Percentiles rank a stretch among this genome's conserved stretches.
Conservation (phyloP, 345 rosid genomes). For the Microthlaspi erraticum region DNA sequence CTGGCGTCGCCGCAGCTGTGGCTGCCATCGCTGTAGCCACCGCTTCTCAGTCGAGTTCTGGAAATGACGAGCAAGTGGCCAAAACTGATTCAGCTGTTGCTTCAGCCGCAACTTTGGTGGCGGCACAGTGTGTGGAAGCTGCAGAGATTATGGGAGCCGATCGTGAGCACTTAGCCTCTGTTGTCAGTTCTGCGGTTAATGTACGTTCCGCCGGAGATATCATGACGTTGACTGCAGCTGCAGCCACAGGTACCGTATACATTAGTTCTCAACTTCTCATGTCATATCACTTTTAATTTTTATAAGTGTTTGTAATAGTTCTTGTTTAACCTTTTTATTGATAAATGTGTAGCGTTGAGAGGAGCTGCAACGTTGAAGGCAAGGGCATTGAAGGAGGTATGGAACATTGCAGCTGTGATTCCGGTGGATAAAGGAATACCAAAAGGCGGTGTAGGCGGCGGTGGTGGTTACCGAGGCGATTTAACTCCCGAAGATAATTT, state of each 20-base stretch:
- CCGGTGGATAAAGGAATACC: slow-evolving; percentile 80
- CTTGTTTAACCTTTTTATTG: neutral
- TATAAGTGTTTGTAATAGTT: too few species aligned
- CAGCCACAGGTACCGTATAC: slow-evolving; percentile 80
- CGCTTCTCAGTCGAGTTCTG: slow-evolving; percentile 60
- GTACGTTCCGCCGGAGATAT: slow-evolving; percentile 84
- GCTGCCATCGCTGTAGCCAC: slow-evolving; percentile 85
- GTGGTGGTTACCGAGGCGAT: slow-evolving; percentile 63
- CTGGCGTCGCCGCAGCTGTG: slow-evolving; percentile 78
- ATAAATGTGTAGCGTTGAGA: slow-evolving; percentile 64
- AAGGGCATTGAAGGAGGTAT: slow-evolving; percentile 88
- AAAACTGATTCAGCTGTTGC: slow-evolving; percentile 81
- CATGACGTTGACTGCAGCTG: slow-evolving; percentile 83
- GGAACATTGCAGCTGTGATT: slow-evolving; percentile 94
- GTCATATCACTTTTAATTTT: neutral
- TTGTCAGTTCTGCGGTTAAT: slow-evolving; percentile 79
- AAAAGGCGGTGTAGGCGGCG: slow-evolving; percentile 38
- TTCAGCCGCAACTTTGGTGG: slow-evolving; percentile 79
- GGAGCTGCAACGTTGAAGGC: slow-evolving; percentile 96
- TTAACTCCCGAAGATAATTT: slow-evolving; percentile 79
- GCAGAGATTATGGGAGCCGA: slow-evolving; percentile 89
- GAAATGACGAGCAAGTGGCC: slow-evolving; percentile 74
- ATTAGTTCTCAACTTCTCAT: neutral
- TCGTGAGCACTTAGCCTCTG: slow-evolving; percentile 73
- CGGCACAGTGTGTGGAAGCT: slow-evolving; percentile 80